Percentiles rank a stretch among this genome's conserved stretches.
These are phyloP conservation scores for Aethionema arabicum DNA, from an alignment of 345 rosid species.

Conservation along the genomic window DNA sequence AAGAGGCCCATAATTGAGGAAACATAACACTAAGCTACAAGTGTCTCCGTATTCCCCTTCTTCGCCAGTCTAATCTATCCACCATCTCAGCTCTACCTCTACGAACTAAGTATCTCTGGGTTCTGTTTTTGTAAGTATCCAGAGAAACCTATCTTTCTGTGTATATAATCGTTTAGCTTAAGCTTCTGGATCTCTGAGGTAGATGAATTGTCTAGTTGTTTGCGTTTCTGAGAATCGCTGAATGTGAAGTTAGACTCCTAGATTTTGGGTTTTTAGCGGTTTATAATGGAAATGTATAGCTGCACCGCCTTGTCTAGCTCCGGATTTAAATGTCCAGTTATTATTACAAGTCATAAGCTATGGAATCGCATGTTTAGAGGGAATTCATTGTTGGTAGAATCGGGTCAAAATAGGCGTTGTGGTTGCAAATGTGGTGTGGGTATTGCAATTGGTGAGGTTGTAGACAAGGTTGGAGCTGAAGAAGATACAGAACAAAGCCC, in stretches of 20 bases:
- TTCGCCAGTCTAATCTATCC: constrained; percentile 18
- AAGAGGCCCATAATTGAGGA: constrained; percentile 4
- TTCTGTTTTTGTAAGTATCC: neutral
- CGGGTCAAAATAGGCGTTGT: constrained; percentile 9
- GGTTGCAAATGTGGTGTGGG: constrained; percentile 27
- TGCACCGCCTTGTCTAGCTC: constrained; percentile 31
- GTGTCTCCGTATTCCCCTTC: neutral
- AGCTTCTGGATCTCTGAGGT: constrained; percentile 9
- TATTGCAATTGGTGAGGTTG: constrained; percentile 17
- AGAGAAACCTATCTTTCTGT: constrained; percentile 1
- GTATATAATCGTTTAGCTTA: constrained; percentile 14
- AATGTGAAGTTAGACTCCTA: constrained; percentile 1
- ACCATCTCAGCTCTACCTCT: neutral
- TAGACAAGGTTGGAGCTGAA: constrained; percentile 26
- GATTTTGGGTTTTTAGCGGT: neutral
- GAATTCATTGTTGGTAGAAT: constrained; percentile 17
- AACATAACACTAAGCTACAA: neutral
- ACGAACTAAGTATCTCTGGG: neutral
- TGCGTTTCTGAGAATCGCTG: constrained; percentile 6
- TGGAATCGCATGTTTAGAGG: constrained; percentile 16
- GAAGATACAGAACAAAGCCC: constrained; percentile 33
- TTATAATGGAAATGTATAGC: constrained; percentile 36
- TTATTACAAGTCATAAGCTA: constrained; percentile 27
- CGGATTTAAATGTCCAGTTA: constrained; percentile 20
- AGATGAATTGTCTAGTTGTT: constrained; percentile 14